Evolutionary conservation across 1,139 yeast species (phyloP).

Genomic region (Lodderomyces parapsilosis): DNA sequence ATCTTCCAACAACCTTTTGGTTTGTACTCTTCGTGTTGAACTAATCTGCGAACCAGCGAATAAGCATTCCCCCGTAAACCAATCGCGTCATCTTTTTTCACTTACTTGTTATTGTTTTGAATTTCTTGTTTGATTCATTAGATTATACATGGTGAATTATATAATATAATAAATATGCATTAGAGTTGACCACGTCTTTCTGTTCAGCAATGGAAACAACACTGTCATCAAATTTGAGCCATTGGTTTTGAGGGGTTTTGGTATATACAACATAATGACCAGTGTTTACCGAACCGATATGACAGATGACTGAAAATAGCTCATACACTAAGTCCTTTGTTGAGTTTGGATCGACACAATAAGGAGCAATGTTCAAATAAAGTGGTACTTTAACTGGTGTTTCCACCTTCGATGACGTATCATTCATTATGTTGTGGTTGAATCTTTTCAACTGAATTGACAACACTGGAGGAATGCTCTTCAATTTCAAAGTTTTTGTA

Average conservation of each 20-base stretch:
- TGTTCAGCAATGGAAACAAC: conserved; percentile 68
- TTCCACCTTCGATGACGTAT: conserved; percentile 71
- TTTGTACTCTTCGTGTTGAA: no score
- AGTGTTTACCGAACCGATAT: conserved; percentile 88
- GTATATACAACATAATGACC: conserved; percentile 89
- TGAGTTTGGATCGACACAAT: conserved; percentile 25
- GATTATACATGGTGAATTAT: conserved; percentile 46
- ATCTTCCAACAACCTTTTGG: no score
- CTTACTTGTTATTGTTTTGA: no score
- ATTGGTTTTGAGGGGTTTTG: conserved; percentile 66
- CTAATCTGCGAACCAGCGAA: no score
- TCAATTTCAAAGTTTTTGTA: conserved; percentile 64
- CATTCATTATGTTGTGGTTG: conserved; percentile 61
- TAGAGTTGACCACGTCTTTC: conserved; percentile 63
- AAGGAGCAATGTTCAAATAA: conserved; percentile 66
- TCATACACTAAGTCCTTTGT: conserved; percentile 56
- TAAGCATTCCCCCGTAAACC: background rate
- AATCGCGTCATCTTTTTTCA: no score
- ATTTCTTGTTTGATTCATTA: background rate
- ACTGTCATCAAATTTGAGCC: conserved; percentile 93
- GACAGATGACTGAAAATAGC: conserved; percentile 82
- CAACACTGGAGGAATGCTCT: conserved; percentile 71
- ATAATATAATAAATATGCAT: conserved; percentile 81
- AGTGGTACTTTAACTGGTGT: conserved; percentile 71
- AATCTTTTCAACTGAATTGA: conserved; percentile 86